phyloP scores from a whole-genome alignment of 164 flowering plant species.

The Cinnamomum micranthum region DNA sequence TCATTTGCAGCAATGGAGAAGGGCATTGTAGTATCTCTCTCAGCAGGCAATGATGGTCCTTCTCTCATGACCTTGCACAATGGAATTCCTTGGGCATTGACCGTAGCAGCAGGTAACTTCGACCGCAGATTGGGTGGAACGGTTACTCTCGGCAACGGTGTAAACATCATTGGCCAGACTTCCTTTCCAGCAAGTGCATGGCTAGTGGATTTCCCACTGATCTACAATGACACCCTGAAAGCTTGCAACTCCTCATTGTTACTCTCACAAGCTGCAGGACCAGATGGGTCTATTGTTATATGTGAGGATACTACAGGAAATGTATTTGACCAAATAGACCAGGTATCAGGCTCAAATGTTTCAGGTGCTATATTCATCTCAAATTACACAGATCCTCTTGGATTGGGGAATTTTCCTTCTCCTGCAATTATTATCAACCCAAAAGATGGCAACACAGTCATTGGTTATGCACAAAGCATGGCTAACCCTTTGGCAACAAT shows the following conservation, averaged over 20 bases:
- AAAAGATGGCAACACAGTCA: constrained; percentile 16
- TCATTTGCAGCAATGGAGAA: constrained; percentile 42
- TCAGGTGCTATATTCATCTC: constrained; percentile 53
- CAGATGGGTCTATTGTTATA: constrained; percentile 8
- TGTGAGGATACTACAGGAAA: constrained; percentile 9
- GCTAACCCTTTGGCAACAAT: constrained; percentile 22
- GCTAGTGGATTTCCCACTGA: not conserved
- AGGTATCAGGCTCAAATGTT: constrained; percentile 16
- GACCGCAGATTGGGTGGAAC: constrained; percentile 20
- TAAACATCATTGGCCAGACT: constrained; percentile 8
- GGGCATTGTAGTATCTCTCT: constrained; percentile 34
- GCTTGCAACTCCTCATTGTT: not conserved
- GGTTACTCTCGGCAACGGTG: constrained; percentile 12
- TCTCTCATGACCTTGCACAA: constrained; percentile 19
- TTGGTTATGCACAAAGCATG: constrained; percentile 22
- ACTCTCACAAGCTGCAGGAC: not conserved
- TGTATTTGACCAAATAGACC: constrained; percentile 25
- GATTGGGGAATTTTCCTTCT: not conserved
- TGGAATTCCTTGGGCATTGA: constrained; percentile 48
- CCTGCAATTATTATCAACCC: constrained; percentile 30
- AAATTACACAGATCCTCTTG: not conserved
- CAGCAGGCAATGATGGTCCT: constrained; percentile 39
- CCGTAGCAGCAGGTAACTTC: constrained; percentile 38
- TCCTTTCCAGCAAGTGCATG: constrained; percentile 19
- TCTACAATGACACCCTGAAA: constrained; percentile 12